These are phyloP conservation scores for Penstemon eatonii DNA, from an alignment of 257 asterid genomes.

Conservation along the genomic window DNA sequence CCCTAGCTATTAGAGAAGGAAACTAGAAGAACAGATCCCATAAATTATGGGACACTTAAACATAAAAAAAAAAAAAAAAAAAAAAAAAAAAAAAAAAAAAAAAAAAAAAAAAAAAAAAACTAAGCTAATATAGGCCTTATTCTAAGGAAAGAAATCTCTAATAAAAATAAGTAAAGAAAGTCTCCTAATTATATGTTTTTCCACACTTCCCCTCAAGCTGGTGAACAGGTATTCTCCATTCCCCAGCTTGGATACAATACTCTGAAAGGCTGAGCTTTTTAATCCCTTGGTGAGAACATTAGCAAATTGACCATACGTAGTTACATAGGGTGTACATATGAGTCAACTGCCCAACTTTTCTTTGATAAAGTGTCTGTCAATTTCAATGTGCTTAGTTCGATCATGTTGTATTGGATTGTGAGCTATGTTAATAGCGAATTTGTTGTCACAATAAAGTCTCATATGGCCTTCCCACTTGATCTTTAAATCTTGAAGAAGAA, in stretches of 20 bases:
- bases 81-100: too few species aligned
- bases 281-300: background rate
- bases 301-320: background rate
- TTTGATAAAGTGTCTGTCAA: background rate
- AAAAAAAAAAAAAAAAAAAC: too few species aligned
- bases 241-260: background rate
- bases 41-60: too few species aligned
- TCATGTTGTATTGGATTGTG: background rate
- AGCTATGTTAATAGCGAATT: background rate
- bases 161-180: too few species aligned
- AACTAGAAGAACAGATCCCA: too few species aligned
- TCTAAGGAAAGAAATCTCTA: too few species aligned
- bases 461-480: background rate
- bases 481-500: background rate
- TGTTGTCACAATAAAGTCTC: constrained; percentile 2
- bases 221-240: background rate
- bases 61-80: too few species aligned
- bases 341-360: background rate
- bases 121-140: too few species aligned
- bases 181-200: too few species aligned
- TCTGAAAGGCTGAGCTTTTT: background rate
- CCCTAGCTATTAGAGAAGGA: too few species aligned
- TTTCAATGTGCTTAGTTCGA: background rate
- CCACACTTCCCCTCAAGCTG: background rate
- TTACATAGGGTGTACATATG: background rate